Conservation (phyloP, 148 eudicot genomes). For the Rheum nobile region DNA sequence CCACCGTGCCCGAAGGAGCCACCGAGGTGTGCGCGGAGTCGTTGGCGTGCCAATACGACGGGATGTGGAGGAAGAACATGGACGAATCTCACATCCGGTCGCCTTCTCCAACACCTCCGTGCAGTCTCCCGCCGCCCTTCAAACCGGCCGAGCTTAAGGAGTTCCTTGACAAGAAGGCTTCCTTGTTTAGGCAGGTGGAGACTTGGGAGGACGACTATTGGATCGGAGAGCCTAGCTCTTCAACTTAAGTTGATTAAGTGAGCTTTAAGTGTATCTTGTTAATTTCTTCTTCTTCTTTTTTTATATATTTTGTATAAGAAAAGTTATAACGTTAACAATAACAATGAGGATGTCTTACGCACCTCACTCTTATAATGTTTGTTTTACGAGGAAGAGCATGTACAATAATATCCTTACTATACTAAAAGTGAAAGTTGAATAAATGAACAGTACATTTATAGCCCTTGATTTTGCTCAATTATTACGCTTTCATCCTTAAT, state of each 20-base stretch:
- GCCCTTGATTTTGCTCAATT: too few species aligned
- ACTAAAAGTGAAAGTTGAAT: too few species aligned
- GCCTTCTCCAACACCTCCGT: slow-evolving; percentile 22
- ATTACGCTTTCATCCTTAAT: too few species aligned
- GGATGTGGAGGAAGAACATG: slow-evolving; percentile 19
- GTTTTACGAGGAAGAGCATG: not conserved
- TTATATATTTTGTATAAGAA: not conserved
- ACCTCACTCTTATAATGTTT: too few species aligned
- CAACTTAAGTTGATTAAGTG: not conserved
- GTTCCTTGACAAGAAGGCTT: slow-evolving; percentile 21
- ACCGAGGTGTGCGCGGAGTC: slow-evolving; percentile 27
- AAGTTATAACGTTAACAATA: not conserved
- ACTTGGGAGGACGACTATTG: slow-evolving; percentile 18
- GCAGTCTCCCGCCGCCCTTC: slow-evolving; percentile 25
- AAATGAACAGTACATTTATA: too few species aligned
- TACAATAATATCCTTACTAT: too few species aligned
- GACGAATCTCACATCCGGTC: slow-evolving; percentile 20
- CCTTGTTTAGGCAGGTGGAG: slow-evolving; percentile 21
- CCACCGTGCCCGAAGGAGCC: slow-evolving; percentile 23
- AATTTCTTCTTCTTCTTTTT: too few species aligned
- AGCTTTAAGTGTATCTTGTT: not conserved
- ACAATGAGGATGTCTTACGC: too few species aligned
- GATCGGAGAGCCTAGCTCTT: not conserved
- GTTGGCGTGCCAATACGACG: slow-evolving; percentile 29
- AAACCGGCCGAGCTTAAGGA: slow-evolving; percentile 17